phyloP scores from a whole-genome alignment of 1,284 basidiomycete genomes.

The Austroboletus sp. region DNA sequence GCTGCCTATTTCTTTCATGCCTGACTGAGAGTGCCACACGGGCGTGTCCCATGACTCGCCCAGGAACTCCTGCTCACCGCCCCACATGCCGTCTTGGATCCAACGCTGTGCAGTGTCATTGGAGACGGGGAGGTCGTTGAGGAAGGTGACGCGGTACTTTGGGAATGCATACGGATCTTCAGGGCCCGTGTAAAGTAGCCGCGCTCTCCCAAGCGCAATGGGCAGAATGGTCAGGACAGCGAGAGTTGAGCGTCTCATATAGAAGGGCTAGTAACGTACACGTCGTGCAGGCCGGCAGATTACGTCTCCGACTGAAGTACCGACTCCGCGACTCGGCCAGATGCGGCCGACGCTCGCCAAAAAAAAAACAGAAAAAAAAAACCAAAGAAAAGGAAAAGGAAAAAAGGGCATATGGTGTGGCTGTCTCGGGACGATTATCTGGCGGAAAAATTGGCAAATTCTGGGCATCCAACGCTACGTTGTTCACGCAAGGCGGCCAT shows the following conservation, averaged over 20 bases:
- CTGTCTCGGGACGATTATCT: slow-evolving; percentile 8
- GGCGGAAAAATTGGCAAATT: background rate
- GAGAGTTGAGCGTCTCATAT: slow-evolving; percentile 21
- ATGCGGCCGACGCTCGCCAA: background rate
- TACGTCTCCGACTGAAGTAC: slow-evolving; percentile 32
- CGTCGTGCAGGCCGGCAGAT: slow-evolving; percentile 20
- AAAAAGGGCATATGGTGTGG: background rate
- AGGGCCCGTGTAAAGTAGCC: slow-evolving; percentile 60
- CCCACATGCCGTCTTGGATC: slow-evolving; percentile 60
- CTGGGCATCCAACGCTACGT: slow-evolving; percentile 1
- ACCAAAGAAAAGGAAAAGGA: background rate
- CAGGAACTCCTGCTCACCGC: slow-evolving; percentile 71
- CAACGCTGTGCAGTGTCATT: slow-evolving; percentile 69
- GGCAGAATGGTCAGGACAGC: slow-evolving; percentile 15
- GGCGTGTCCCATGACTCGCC: slow-evolving; percentile 52
- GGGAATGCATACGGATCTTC: slow-evolving; percentile 80
- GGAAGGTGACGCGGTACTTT: slow-evolving; percentile 75
- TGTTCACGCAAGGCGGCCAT: slow-evolving; percentile 17
- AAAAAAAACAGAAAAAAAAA: background rate
- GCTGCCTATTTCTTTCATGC: slow-evolving; percentile 53
- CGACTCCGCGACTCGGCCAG: slow-evolving; percentile 26
- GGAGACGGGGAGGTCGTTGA: slow-evolving; percentile 71
- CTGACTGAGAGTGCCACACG: slow-evolving; percentile 32
- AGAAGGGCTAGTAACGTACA: slow-evolving; percentile 5
- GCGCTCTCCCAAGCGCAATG: slow-evolving; percentile 33